Conservation (phyloP, 495 filamentous ascomycete species). For the Aspergillus affinis region DNA sequence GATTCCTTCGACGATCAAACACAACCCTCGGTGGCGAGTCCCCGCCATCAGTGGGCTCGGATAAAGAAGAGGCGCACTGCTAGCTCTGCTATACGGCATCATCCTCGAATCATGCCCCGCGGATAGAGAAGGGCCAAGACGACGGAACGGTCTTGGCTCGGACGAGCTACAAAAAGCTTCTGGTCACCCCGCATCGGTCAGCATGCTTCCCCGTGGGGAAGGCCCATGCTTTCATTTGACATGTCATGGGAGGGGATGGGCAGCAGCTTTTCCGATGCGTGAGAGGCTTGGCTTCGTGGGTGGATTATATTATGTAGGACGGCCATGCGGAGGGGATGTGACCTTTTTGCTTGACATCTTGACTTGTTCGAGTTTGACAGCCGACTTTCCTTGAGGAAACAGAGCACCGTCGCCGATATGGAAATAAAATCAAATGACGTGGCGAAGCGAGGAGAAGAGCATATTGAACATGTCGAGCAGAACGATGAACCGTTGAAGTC, state of each 20-base stretch:
- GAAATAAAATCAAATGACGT: not conserved
- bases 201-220: not conserved
- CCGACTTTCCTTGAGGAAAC: not conserved
- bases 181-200: not conserved
- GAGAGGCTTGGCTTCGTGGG: not conserved
- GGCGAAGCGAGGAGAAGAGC: not conserved
- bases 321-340: not conserved
- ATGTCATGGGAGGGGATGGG: not conserved
- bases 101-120: not conserved
- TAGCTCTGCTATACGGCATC: not conserved
- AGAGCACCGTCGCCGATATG: not conserved
- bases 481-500: slow-evolving; percentile 4
- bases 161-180: not conserved
- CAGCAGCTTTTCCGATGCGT: not conserved
- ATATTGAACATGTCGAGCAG: slow-evolving; percentile 16
- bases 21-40: not conserved
- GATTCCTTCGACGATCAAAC: not conserved
- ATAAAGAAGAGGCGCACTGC: not conserved
- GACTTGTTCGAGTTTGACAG: not conserved
- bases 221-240: not conserved
- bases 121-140: not conserved
- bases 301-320: not conserved
- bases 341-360: not conserved
- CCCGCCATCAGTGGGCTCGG: not conserved
- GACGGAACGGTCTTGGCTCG: not conserved